Conservation (phyloP, 352 stramenopile genomes). For the Blastocystis sp. region DNA sequence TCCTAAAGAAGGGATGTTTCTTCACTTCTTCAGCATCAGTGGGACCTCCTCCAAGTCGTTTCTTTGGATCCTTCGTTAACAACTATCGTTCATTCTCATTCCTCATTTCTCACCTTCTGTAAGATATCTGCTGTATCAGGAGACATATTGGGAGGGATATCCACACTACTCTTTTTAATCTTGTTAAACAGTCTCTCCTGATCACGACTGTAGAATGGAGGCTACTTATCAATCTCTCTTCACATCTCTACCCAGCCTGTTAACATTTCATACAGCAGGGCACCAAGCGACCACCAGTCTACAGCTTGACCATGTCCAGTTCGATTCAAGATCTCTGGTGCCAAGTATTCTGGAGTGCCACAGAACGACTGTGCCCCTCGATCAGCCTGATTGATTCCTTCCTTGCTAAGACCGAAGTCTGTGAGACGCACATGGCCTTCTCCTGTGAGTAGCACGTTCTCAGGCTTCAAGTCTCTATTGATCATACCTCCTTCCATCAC, state of each 20-base stretch:
- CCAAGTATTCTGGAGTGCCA: too few relatives aligned
- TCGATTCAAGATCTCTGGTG: conserved; percentile 94
- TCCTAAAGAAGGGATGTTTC: conserved; percentile 81
- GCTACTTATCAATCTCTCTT: conserved; percentile 64
- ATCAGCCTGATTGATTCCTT: conserved; percentile 86
- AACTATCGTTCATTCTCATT: conserved; percentile 68
- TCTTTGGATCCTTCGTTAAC: conserved; percentile 84
- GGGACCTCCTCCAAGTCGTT: conserved; percentile 82
- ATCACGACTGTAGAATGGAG: conserved; percentile 87
- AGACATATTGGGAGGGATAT: conserved; percentile 86
- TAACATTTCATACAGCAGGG: conserved; percentile 84
- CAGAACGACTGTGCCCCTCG: conserved; percentile 90
- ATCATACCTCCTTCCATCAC: too few relatives aligned
- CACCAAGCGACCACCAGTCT: conserved; percentile 89
- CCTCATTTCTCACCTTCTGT: conserved; percentile 70
- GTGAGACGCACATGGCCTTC: conserved; percentile 90
- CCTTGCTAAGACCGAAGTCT: conserved; percentile 94
- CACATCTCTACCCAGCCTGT: conserved; percentile 70
- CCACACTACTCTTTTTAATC: conserved; percentile 85
- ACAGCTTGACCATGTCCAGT: conserved; percentile 88
- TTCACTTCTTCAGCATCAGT: conserved; percentile 79
- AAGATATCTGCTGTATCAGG: conserved; percentile 77
- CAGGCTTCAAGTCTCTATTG: conserved; percentile 90
- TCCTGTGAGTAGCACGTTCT: conserved; percentile 91
- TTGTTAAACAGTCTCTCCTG: conserved; percentile 92